Conservation (phyloP, 2,329 filamentous ascomycete genomes). For the Penicillium sp. region DNA sequence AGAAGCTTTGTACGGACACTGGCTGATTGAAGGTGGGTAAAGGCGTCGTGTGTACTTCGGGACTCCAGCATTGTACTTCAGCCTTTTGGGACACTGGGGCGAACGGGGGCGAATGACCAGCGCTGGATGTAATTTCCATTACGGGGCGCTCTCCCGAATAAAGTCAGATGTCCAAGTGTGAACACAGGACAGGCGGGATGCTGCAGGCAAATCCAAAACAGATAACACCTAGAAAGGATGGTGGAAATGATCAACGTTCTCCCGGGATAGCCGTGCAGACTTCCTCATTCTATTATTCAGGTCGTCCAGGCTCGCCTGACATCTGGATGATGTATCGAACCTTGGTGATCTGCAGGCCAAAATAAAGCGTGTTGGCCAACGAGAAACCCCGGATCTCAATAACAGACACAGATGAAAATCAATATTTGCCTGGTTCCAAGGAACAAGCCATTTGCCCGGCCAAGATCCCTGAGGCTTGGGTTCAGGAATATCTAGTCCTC, state of each 20-base stretch:
- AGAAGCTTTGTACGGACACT: conserved; percentile 31
- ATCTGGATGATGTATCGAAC: conserved; percentile 34
- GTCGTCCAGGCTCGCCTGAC: conserved; percentile 33
- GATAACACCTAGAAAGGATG: conserved; percentile 40
- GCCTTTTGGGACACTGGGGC: neutral
- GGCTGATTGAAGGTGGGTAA: conserved; percentile 28
- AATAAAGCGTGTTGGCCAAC: conserved; percentile 23
- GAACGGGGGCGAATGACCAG: conserved; percentile 22
- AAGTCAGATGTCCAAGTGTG: conserved; percentile 39
- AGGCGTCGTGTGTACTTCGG: conserved; percentile 3
- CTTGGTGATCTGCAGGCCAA: conserved; percentile 31
- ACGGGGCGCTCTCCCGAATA: conserved; percentile 28
- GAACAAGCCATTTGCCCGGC: conserved; percentile 12
- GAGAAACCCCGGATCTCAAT: neutral
- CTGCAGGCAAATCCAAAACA: conserved; percentile 41
- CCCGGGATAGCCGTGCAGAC: conserved; percentile 40
- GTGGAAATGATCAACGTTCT: conserved; percentile 37
- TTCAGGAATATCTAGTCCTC: conserved; percentile 10
- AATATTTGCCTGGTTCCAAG: conserved; percentile 14
- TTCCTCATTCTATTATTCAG: conserved; percentile 17
- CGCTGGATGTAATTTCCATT: conserved; percentile 29
- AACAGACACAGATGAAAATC: conserved; percentile 3
- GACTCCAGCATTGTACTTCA: neutral
- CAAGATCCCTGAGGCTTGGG: conserved; percentile 25
- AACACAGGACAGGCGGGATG: conserved; percentile 38